Evolutionary conservation across 768 basidiomycete genomes (phyloP).

Genomic region (Macrolepiota fuliginosa): DNA sequence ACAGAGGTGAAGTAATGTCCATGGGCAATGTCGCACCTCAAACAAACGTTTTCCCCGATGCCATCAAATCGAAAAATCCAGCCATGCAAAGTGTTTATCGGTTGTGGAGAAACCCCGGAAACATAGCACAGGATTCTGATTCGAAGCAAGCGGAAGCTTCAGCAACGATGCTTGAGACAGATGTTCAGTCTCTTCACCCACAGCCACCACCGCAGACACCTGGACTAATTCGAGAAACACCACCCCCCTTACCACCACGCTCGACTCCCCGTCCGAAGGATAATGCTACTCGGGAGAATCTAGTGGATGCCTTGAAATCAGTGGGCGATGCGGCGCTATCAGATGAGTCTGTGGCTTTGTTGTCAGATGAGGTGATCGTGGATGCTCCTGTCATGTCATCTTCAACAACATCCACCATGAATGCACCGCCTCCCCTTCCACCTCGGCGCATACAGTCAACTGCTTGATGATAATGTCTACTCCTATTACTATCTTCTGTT

Average conservation of each 20-base stretch:
- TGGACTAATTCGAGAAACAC: constrained; percentile 16
- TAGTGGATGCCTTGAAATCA: neutral
- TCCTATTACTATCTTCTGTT: neutral
- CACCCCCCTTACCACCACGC: constrained; percentile 51
- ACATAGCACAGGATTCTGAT: constrained; percentile 18
- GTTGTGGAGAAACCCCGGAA: constrained; percentile 62
- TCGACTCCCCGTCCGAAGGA: constrained; percentile 17
- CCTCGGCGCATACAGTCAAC: constrained; percentile 25
- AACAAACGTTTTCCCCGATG: constrained; percentile 25
- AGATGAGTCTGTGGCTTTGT: neutral
- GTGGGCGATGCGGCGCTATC: neutral
- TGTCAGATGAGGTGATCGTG: constrained; percentile 11
- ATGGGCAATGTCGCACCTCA: constrained; percentile 70
- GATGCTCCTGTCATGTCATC: neutral
- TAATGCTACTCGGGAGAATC: neutral
- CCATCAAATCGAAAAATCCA: constrained; percentile 42
- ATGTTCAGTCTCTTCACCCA: neutral
- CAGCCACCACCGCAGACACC: constrained; percentile 11
- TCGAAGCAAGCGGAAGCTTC: constrained; percentile 2
- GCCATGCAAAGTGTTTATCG: constrained; percentile 71
- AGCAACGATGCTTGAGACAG: neutral
- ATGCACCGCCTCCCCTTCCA: constrained; percentile 25
- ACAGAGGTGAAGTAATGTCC: constrained; percentile 83
- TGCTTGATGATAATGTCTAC: constrained; percentile 13
- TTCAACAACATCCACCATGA: neutral